phyloP scores from a whole-genome alignment of 805 yeast species.

The Tetrapisispora taiwanensis region DNA sequence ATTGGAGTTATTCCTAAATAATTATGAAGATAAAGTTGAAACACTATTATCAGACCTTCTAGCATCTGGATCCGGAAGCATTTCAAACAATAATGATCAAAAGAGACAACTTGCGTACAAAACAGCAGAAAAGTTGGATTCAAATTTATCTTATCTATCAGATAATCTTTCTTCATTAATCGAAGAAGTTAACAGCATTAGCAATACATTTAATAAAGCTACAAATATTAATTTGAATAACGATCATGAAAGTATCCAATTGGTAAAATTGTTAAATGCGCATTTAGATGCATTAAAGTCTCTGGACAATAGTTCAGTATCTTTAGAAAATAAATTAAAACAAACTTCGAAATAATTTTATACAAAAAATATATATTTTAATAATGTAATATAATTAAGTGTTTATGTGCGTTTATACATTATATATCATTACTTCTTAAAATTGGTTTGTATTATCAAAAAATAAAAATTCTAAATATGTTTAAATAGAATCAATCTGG shows the following conservation, averaged over 20 bases:
- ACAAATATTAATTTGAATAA: slow-evolving; percentile 29
- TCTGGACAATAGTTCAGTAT: slow-evolving; percentile 64
- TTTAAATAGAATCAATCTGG: too few relatives aligned
- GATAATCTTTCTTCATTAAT: slow-evolving; percentile 66
- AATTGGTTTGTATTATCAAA: too few relatives aligned
- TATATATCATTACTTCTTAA: too few relatives aligned
- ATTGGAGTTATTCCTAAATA: slow-evolving; percentile 67
- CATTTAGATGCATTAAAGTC: slow-evolving; percentile 86
- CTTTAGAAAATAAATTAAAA: slow-evolving; percentile 57
- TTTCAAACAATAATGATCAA: slow-evolving; percentile 46
- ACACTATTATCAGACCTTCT: slow-evolving; percentile 30
- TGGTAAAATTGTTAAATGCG: slow-evolving; percentile 72
- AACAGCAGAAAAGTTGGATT: slow-evolving; percentile 77
- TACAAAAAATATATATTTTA: background rate
- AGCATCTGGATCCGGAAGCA: slow-evolving; percentile 18
- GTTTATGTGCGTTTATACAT: too few relatives aligned
- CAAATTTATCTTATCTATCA: slow-evolving; percentile 68
- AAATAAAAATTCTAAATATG: too few relatives aligned
- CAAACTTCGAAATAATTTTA: background rate
- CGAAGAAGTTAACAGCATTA: slow-evolving; percentile 72
- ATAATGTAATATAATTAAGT: background rate
- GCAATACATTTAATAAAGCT: slow-evolving; percentile 66
- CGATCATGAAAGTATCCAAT: slow-evolving; percentile 42
- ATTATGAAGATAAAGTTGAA: slow-evolving; percentile 51
- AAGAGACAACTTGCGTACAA: slow-evolving; percentile 84